Evolutionary conservation across 2,329 filamentous ascomycete species (phyloP).

Genomic region (Alternaria solani): DNA sequence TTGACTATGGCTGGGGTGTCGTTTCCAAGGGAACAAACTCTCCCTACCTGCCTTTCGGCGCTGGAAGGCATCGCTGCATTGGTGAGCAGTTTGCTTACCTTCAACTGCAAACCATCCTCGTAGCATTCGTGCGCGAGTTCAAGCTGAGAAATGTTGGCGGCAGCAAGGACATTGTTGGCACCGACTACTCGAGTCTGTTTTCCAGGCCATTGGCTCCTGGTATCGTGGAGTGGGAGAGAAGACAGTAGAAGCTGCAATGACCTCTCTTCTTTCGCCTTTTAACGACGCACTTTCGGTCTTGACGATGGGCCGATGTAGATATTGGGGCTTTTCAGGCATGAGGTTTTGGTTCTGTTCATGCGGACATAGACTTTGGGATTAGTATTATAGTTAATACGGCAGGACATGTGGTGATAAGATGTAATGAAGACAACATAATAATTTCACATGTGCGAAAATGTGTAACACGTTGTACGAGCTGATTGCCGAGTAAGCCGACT

Average conservation of each 20-base stretch:
- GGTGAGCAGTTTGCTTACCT: conserved; percentile 96
- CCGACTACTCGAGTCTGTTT: conserved; percentile 67
- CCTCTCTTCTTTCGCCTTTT: neutral
- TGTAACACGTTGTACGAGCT: neutral
- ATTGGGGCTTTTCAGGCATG: neutral
- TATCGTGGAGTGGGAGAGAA: conserved; percentile 77
- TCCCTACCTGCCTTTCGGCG: conserved; percentile 93
- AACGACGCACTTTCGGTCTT: neutral
- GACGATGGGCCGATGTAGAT: conserved; percentile 25
- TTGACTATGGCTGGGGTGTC: conserved; percentile 93
- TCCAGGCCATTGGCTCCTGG: conserved; percentile 55
- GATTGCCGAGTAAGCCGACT: neutral
- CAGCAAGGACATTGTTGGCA: conserved; percentile 71
- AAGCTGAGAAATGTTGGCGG: conserved; percentile 80
- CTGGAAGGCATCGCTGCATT: conserved; percentile 91
- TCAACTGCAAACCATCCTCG: conserved; percentile 86
- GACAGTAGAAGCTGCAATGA: conserved; percentile 52
- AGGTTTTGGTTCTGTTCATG: conserved; percentile 1
- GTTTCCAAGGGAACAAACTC: conserved; percentile 90
- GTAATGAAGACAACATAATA: conserved; percentile 4
- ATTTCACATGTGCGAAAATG: neutral
- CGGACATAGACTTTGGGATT: conserved; percentile 4
- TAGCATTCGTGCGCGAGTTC: conserved; percentile 77
- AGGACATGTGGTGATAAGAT: neutral
- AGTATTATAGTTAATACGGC: conserved; percentile 2